These are phyloP conservation scores for Umbelopsis vinacea DNA, from an alignment of 192 early-diverging fungal species.

Conservation along the genomic window DNA sequence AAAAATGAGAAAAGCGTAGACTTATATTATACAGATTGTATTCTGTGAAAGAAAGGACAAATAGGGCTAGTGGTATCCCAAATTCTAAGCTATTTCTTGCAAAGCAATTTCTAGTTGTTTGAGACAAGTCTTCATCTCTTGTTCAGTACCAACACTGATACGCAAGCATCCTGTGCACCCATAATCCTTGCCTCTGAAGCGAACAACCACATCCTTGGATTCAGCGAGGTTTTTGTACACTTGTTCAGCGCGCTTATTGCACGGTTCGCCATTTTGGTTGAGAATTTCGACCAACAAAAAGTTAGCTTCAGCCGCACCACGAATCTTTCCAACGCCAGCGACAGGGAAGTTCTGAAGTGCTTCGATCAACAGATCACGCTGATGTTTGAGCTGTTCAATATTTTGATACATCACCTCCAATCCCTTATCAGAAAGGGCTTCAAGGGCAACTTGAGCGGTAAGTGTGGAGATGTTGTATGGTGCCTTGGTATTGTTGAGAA, in stretches of 20 bases:
- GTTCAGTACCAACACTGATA: slow-evolving; percentile 89
- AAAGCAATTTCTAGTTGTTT: slow-evolving; percentile 51
- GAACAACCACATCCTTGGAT: slow-evolving; percentile 84
- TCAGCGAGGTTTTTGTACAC: slow-evolving; percentile 90
- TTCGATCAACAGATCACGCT: slow-evolving; percentile 72
- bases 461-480: slow-evolving; percentile 97
- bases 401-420: slow-evolving; percentile 71
- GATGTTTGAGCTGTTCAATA: slow-evolving; percentile 56
- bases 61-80: background rate
- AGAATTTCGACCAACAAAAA: slow-evolving; percentile 91
- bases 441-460: slow-evolving; percentile 75
- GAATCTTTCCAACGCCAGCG: slow-evolving; percentile 69
- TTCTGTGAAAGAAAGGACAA: background rate
- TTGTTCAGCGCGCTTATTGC: slow-evolving; percentile 70
- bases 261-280: slow-evolving; percentile 62
- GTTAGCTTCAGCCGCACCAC: slow-evolving; percentile 94
- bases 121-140: slow-evolving; percentile 80
- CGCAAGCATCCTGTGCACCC: slow-evolving; percentile 95
- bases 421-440: slow-evolving; percentile 77
- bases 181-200: slow-evolving; percentile 90
- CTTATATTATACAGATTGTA: slow-evolving; percentile 11
- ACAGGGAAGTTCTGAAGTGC: slow-evolving; percentile 57
- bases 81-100: slow-evolving; percentile 10
- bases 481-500: slow-evolving; percentile 98
- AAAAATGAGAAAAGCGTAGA: background rate